These are phyloP conservation scores for Ganoderma resinaceum DNA, from an alignment of 1,284 basidiomycete genomes.

Conservation along the genomic window DNA sequence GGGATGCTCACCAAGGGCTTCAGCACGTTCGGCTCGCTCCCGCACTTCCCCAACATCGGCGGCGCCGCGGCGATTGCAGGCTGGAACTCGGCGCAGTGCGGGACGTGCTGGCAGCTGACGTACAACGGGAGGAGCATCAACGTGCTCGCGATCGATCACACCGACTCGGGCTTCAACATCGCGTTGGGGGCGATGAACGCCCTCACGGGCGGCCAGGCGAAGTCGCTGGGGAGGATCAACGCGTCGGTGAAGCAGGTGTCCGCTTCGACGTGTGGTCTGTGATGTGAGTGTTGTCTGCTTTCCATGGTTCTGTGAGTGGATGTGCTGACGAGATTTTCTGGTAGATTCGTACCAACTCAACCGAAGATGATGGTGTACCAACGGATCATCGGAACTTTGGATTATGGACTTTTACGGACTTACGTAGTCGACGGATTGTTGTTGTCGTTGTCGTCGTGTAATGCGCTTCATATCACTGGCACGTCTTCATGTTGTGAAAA, in stretches of 20 bases:
- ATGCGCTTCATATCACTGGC: too few relatives aligned
- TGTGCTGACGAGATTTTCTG: background rate
- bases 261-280: constrained; percentile 37
- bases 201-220: constrained; percentile 37
- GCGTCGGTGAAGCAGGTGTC: constrained; percentile 36
- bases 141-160: constrained; percentile 51
- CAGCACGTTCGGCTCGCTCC: constrained; percentile 55
- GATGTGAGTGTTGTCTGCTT: constrained; percentile 12
- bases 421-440: background rate
- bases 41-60: constrained; percentile 57
- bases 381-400: too few relatives aligned
- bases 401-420: background rate
- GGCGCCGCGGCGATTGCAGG: constrained; percentile 48
- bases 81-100: constrained; percentile 47
- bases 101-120: too few relatives aligned
- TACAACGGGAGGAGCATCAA: too few relatives aligned
- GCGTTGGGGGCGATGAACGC: constrained; percentile 41
- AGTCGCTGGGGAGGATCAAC: constrained; percentile 33
- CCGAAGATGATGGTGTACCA: background rate
- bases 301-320: background rate
- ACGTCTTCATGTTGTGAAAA: too few relatives aligned
- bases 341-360: background rate
- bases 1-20: constrained; percentile 53
- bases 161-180: constrained; percentile 48
- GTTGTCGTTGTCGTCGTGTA: background rate